Conservation (phyloP, 805 yeast genomes). For the Kluyveromyces starmeri region DNA sequence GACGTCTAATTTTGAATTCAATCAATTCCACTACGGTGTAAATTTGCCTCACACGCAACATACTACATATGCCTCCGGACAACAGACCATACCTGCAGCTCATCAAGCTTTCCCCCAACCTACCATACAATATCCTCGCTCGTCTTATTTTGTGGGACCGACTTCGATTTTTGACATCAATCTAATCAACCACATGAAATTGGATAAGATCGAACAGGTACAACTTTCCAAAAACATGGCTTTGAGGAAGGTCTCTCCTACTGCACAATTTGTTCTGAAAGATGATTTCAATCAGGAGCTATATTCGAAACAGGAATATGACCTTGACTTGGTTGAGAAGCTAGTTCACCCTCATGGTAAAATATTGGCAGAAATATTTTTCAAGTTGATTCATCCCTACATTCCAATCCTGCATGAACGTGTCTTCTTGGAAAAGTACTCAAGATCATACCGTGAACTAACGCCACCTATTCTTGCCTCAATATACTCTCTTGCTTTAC, state of each 20-base stretch:
- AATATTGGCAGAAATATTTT: slow-evolving; percentile 67
- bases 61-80: background rate
- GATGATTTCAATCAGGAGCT: slow-evolving; percentile 72
- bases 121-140: slow-evolving; percentile 79
- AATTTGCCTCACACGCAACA: background rate
- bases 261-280: slow-evolving; percentile 65
- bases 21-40: background rate
- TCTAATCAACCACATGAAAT: slow-evolving; percentile 52
- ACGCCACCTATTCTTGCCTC: slow-evolving; percentile 88
- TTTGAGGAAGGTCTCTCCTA: slow-evolving; percentile 69
- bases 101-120: slow-evolving; percentile 5
- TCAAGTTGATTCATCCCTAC: slow-evolving; percentile 80
- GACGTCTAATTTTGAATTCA: background rate
- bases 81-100: slow-evolving; percentile 3
- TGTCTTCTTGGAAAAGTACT: slow-evolving; percentile 84
- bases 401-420: slow-evolving; percentile 87
- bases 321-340: slow-evolving; percentile 75
- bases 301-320: slow-evolving; percentile 59
- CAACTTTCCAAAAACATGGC: slow-evolving; percentile 58
- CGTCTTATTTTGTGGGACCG: slow-evolving; percentile 82
- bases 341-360: slow-evolving; percentile 91
- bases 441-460: slow-evolving; percentile 84
- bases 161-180: slow-evolving; percentile 75
- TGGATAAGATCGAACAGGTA: slow-evolving; percentile 73
- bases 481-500: slow-evolving; percentile 78